Evolutionary conservation across 1,284 basidiomycete genomes (phyloP), one percentile per base, ranked within the genome.

Genomic region (Cryptococcus neoformans): DNA sequence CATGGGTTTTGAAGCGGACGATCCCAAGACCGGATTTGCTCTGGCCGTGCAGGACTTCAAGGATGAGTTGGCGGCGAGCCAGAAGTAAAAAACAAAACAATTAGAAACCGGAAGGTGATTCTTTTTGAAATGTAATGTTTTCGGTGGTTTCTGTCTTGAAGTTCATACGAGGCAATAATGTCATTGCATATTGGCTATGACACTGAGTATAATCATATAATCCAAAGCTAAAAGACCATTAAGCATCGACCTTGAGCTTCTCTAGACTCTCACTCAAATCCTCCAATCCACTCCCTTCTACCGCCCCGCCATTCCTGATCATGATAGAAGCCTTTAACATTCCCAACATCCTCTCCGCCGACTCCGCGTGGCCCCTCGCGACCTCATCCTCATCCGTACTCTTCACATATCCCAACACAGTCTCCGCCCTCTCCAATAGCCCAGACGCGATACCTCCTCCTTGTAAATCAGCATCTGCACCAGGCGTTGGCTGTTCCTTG

Each of bases 301-400:
- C 39, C 35, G 17, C 38, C 9, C 49, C n/a, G 14, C 38, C 49
- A 38, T 9, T 8, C 14, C 17, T 17, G n/a, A 21, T 41, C 11
- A 41, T 17, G 39, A 51, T 39, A 35, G 44, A 44, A 21, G 45
- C 11, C 45, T 40, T 52, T 36, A 60, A 36, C 35, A 55, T 17
- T 28, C 42, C 39, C 37, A 61, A 39, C 35, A 53, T 55, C 42
- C 28, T 49, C 14, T 85, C 83, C 73, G 93, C 90, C 57, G 82
- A 82, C 41, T 55, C 53, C 6, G 92, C 90, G 85, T 93, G 91
- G 16, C 86, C 83, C 51, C 86, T 81, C 36, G 87, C 87, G 21
- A 90, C 79, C 49, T 74, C 78, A 67, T 95, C 92, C 58, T 80
- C 81, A 70, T 95, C 92, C 51, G 85, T 87, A 11, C 80, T 79